phyloP scores from a whole-genome alignment of 202 grass and related monocot genomes.

The Thinopyrum obtusiflorum region DNA sequence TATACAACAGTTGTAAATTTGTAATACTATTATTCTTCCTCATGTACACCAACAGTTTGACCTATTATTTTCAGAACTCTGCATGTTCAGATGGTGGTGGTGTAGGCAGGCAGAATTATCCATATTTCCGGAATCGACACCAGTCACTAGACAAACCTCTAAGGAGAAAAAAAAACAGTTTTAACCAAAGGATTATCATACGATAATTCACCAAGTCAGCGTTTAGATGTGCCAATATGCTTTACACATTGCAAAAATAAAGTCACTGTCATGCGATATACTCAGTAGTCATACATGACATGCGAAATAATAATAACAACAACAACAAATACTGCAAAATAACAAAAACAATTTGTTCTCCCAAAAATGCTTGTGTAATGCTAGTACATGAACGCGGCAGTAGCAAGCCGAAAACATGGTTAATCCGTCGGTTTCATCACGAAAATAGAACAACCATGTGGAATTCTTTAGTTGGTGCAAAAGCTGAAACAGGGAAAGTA shows the following conservation, averaged over 20 bases:
- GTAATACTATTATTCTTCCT: no score
- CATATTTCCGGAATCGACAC: no score
- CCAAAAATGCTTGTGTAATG: not conserved
- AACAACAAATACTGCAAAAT: not conserved
- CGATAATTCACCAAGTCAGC: no score
- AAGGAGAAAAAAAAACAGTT: no score
- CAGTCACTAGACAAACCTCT: no score
- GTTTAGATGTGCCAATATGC: not conserved
- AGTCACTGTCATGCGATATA: not conserved
- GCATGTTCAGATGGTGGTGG: no score
- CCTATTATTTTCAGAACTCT: no score
- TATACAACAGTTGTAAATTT: no score
- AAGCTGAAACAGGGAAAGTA: not conserved
- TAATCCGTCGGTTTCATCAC: not conserved
- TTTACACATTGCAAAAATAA: not conserved
- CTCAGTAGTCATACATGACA: not conserved
- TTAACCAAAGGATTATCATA: no score
- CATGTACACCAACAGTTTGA: no score
- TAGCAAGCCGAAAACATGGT: conserved; percentile 11
- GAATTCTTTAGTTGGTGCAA: conserved; percentile 3
- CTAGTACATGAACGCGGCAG: conserved; percentile 6
- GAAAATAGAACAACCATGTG: not conserved
- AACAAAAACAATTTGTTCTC: not conserved
- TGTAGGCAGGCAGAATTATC: no score
- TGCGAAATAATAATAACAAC: not conserved